A percentile compares a stretch with the other conserved stretches of the same genome.
phyloP scores from a whole-genome alignment of 495 filamentous ascomycete genomes.

The Lasiosphaeria miniovina region DNA sequence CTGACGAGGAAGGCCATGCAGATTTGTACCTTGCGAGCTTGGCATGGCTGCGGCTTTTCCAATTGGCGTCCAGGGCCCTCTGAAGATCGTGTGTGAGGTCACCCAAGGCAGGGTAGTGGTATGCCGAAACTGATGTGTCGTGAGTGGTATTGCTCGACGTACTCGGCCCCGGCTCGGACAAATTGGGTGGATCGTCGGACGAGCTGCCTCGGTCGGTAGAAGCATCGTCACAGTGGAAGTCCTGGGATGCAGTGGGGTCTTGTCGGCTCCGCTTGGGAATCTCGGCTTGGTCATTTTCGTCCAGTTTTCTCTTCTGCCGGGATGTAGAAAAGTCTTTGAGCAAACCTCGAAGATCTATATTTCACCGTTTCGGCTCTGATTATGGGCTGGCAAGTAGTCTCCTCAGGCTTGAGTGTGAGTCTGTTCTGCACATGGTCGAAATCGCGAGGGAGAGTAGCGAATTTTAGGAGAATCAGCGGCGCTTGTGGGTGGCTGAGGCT shows the following conservation, averaged over 20 bases:
- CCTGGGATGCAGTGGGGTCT: background rate
- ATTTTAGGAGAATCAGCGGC: too few relatives aligned
- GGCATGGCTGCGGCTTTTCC: background rate
- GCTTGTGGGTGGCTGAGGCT: too few relatives aligned
- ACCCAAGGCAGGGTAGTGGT: conserved; percentile 1
- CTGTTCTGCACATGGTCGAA: too few relatives aligned
- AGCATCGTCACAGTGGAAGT: background rate
- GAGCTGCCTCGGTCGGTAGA: background rate
- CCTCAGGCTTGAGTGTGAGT: too few relatives aligned
- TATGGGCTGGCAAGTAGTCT: too few relatives aligned
- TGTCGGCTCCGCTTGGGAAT: background rate
- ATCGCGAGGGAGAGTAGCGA: too few relatives aligned
- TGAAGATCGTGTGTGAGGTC: conserved; percentile 5
- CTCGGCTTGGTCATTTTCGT: background rate
- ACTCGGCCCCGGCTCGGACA: background rate
- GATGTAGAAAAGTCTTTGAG: background rate
- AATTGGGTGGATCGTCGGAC: background rate
- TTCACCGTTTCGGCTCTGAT: too few relatives aligned
- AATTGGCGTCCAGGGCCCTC: background rate
- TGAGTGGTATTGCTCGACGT: background rate
- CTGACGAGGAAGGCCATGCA: conserved; percentile 1
- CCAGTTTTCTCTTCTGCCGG: background rate
- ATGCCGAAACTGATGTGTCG: conserved; percentile 4
- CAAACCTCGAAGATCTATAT: background rate
- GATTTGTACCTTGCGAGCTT: background rate